Percentiles rank a stretch among this genome's conserved stretches.
Evolutionary conservation across 371 early-diverging fungal species (phyloP).

Genomic region (Mucor indicus): DNA sequence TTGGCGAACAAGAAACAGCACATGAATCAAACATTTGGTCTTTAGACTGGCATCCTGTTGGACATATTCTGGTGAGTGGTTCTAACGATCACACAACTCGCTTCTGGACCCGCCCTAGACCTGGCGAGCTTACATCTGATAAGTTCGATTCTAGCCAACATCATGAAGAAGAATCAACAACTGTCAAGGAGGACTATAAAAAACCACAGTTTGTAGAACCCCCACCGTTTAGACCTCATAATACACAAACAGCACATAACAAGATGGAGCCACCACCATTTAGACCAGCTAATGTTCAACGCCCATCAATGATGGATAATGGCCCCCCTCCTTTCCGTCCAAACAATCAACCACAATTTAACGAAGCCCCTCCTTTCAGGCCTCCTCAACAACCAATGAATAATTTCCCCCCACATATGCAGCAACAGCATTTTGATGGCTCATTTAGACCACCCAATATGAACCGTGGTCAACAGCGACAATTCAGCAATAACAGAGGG

Average conservation of each 20-base stretch:
- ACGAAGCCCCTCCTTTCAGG: too few relatives aligned
- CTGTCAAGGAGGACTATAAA: constrained; percentile 33
- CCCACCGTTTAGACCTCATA: constrained; percentile 47
- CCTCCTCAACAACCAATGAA: too few relatives aligned
- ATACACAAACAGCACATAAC: constrained; percentile 15
- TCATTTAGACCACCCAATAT: constrained; percentile 2
- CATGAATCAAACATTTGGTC: constrained; percentile 98
- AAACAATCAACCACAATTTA: too few relatives aligned
- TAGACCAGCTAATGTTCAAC: constrained; percentile 24
- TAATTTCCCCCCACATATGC: too few relatives aligned
- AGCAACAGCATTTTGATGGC: constrained; percentile 2
- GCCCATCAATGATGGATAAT: constrained; percentile 2
- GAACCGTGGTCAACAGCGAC: background rate
- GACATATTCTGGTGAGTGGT: constrained; percentile 96
- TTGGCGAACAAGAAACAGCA: constrained; percentile 83
- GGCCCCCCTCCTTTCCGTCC: constrained; percentile 37
- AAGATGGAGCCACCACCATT: constrained; percentile 41
- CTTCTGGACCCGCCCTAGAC: constrained; percentile 98
- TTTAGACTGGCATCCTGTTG: constrained; percentile 98
- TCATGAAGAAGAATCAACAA: constrained; percentile 43
- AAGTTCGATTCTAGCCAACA: constrained; percentile 62
- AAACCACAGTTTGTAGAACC: constrained; percentile 35
- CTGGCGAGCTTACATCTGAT: constrained; percentile 75
- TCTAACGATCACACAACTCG: constrained; percentile 97
- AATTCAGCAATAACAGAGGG: background rate